Base-by-base conservation (phyloP, 2,329 filamentous ascomycete species). In the Pseudocercospora fijiensis region DNA sequence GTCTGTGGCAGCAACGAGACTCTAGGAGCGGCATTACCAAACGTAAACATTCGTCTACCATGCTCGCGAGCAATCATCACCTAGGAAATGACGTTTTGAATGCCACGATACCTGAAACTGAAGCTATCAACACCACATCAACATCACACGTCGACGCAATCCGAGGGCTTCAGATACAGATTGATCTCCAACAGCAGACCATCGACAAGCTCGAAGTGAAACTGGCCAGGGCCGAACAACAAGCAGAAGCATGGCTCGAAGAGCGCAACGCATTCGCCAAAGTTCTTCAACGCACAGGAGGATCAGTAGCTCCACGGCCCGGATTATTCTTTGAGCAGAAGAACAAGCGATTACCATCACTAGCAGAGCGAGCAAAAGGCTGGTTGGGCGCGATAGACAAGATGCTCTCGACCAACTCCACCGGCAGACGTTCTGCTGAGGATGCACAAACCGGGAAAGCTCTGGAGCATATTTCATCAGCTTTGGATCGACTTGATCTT, bases 191-290 rank as follows among this genome's bases (percentile, higher is more conserved):
- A 28, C 49, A 53, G 8, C 22, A 28, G 18, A 53, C 49, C 7
- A 53, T 53, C 49, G 49, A 53, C 26, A 53, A 53, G 24, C 49
- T 53, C 5, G 49, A 53, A 53, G 20, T 26, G 11, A 53, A 53
- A 28, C 10, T 53, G 11, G 49, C 49, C 0, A 16, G 24, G 11
- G 49, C 49, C 2, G 49, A 53, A 53, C 22, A 53, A 8, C 49
- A 53, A 53, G 49, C 49, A 11, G 49, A 53, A 53, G 49, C 49
- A 11, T 53, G 49, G 49, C 49, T 53, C 11, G 49, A 53, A 13
- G 49, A 53, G 24, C 49, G 49, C 1, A 53, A 53, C 7, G 26
- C 49, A n/a, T 53, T 53, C 16, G 49, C 49, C 22, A 53, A 53
- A 13, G 49, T 53, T 16, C 5, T 53, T 24, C 49, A 53, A n/a